phyloP scores from a whole-genome alignment of 129 eudicot species.

The Heracleum sosnowskyi region DNA sequence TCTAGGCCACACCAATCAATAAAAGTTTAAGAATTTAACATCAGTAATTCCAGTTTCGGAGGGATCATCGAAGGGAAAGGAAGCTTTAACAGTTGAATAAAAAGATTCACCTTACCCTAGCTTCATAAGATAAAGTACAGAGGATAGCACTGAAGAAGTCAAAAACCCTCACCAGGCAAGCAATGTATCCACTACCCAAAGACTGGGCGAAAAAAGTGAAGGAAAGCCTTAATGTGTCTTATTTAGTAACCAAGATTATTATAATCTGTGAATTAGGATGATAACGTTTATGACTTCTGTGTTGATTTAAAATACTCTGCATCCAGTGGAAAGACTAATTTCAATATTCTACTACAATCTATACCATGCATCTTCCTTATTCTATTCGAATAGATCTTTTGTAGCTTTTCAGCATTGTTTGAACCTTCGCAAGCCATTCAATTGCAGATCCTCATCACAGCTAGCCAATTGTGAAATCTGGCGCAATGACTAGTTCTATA shows the following conservation, averaged over 20 bases:
- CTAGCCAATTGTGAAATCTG: too few relatives aligned
- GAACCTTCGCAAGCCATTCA: too few relatives aligned
- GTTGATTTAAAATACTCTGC: neutral
- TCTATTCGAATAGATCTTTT: too few relatives aligned
- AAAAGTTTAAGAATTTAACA: neutral
- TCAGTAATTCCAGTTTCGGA: neutral
- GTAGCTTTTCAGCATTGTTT: too few relatives aligned
- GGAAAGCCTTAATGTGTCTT: neutral
- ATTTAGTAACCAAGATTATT: too few relatives aligned
- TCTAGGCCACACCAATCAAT: neutral
- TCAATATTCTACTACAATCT: neutral
- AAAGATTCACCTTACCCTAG: neutral
- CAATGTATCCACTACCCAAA: neutral
- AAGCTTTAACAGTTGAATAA: neutral
- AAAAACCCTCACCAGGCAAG: neutral
- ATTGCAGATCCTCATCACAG: too few relatives aligned
- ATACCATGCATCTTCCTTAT: too few relatives aligned
- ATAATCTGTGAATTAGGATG: neutral
- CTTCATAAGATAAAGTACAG: neutral
- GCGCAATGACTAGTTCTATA: too few relatives aligned
- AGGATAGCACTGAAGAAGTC: neutral
- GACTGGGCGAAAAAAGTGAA: neutral
- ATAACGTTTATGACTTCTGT: neutral
- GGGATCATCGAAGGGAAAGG: neutral
- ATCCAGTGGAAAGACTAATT: neutral